Evolutionary conservation across 257 asterid species (phyloP), one percentile per base, ranked within the genome.

Genomic region (Eustoma russellianum): DNA sequence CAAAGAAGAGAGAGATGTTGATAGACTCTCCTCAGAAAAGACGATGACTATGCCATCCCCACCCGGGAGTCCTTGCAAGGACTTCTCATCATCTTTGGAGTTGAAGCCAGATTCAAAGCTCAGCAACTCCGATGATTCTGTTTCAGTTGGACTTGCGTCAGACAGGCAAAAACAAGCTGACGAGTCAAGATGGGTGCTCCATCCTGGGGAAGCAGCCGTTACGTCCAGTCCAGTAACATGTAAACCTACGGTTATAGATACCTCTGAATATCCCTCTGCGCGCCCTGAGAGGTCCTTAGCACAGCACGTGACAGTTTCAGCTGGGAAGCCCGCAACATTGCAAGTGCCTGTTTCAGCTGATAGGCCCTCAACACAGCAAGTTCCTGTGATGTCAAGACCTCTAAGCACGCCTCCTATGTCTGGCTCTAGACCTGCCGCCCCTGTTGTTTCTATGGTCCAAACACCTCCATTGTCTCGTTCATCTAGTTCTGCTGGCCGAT

Each of bases 321-420:
- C 41, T 33, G 84, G 67, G 13, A 80, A 76, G 70, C 45, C 59
- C 63, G 52, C 56, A 33, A 41, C 73, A 41, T 64, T 57, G 44
- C 74, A 68, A 45, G 57, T 43, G 55, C 63, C 72, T 34, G 55
- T 41, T 17, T 61, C 72, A 16, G 53, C 66, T 18, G 89, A 77
- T 12, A 87, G 74, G 72, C 60, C 75, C 62, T 62, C 70, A 30
- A 52, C 60, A 17, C 65, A 71, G 7, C 76, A 77, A n/a, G 56
- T 66, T 24, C 74, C 84, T 30, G 67, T 64, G 52, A 55, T 79
- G 76, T 82, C 95, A 14, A 84, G 96, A 74, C 95, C 98, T 14
- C 69, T 77, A 66, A 91, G 95, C 65, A 87, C 90, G 64, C 95
- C 97, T 66, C 45, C 79, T 50, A 56, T 72, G n/a, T 83, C 83